Evolutionary conservation across 495 filamentous ascomycete species (phyloP).

Genomic region (Aspergillus sparsus): DNA sequence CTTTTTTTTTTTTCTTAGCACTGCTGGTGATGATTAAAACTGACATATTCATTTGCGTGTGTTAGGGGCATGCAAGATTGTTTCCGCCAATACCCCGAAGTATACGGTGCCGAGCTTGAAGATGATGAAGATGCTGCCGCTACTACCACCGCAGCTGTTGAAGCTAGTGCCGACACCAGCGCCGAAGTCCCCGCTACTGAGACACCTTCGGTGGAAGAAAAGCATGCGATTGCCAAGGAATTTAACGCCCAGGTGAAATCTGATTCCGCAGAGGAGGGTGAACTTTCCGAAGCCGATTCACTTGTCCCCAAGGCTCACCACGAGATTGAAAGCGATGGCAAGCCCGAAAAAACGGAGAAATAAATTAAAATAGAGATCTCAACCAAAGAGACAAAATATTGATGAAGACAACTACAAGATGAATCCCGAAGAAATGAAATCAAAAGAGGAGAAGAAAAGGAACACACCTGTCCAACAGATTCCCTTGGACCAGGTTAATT

Average conservation of each 20-base stretch:
- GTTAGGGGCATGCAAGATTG: conserved; percentile 91
- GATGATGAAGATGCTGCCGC: conserved; percentile 67
- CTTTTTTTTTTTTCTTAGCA: not conserved
- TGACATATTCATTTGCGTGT: not conserved
- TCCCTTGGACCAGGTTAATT: not conserved
- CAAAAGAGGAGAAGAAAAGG: not conserved
- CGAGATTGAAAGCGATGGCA: conserved; percentile 43
- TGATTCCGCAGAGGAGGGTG: conserved; percentile 24
- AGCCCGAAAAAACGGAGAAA: conserved; percentile 32
- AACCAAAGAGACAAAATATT: conserved; percentile 9
- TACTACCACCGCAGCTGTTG: conserved; percentile 5
- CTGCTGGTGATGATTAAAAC: not conserved
- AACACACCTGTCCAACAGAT: no score
- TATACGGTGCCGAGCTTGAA: conserved; percentile 87
- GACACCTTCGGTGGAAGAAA: conserved; percentile 29
- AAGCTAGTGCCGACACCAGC: conserved; percentile 9
- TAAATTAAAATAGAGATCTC: conserved; percentile 15
- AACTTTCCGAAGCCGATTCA: conserved; percentile 41
- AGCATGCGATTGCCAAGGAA: conserved; percentile 32
- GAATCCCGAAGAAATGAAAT: not conserved
- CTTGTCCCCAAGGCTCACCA: conserved; percentile 54
- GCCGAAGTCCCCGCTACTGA: conserved; percentile 15
- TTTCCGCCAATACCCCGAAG: conserved; percentile 86
- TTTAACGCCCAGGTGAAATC: conserved; percentile 28
- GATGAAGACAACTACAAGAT: not conserved